phyloP scores from a whole-genome alignment of 2,329 filamentous ascomycete genomes.

The Sporothrix humicola region DNA sequence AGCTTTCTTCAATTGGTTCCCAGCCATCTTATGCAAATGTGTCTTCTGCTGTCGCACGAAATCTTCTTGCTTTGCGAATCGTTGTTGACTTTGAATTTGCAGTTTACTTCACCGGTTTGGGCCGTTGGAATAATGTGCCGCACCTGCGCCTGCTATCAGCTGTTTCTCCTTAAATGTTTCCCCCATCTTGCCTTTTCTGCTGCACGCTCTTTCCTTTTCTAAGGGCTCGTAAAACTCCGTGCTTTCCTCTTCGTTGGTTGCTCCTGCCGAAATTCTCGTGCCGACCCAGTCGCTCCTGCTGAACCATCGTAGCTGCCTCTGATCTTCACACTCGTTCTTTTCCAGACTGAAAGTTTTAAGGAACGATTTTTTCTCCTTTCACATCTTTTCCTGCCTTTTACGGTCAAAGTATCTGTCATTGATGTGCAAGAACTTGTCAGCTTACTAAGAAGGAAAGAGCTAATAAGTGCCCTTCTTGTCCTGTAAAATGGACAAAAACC shows the following conservation, averaged over 20 bases:
- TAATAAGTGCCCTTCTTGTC: background rate
- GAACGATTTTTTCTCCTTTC: background rate
- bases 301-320: background rate
- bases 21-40: too few relatives aligned
- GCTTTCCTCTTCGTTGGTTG: background rate
- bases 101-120: background rate
- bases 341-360: background rate
- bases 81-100: background rate
- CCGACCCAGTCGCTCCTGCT: background rate
- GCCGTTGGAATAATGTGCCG: background rate
- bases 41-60: background rate
- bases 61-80: background rate
- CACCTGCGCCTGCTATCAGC: background rate
- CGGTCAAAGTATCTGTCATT: background rate
- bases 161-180: background rate
- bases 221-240: too few relatives aligned
- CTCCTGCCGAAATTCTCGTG: background rate
- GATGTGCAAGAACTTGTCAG: background rate
- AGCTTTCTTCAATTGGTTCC: too few relatives aligned
- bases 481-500: background rate
- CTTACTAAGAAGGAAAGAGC: background rate
- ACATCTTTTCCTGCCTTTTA: constrained; percentile 8
- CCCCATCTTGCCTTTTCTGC: background rate
- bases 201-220: background rate
- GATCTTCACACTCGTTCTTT: background rate